Evolutionary conservation across 2,329 filamentous ascomycete species (phyloP).

Genomic region (Dissoconium aciculare): DNA sequence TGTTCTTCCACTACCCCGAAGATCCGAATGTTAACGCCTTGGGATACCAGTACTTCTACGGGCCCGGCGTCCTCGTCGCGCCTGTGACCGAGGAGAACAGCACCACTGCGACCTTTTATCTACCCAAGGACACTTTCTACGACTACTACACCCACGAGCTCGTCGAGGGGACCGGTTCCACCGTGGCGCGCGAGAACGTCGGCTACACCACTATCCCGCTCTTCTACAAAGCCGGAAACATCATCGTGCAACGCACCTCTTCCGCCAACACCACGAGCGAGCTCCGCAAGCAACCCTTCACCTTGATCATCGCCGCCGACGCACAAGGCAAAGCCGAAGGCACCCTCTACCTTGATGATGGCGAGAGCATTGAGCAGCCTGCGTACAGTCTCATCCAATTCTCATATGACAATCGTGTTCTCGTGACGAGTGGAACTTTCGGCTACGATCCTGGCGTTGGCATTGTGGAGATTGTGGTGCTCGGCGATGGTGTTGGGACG

Average conservation of each 20-base stretch:
- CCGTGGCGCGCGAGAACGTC: constrained; percentile 31
- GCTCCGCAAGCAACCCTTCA: constrained; percentile 51
- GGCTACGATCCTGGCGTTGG: constrained; percentile 31
- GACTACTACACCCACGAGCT: constrained; percentile 41
- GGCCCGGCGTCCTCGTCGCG: constrained; percentile 40
- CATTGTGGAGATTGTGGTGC: background rate
- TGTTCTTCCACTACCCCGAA: constrained; percentile 60
- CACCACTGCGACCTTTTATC: constrained; percentile 40
- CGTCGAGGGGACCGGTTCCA: constrained; percentile 30
- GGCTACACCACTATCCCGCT: constrained; percentile 46
- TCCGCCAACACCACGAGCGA: constrained; percentile 48
- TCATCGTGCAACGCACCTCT: constrained; percentile 45
- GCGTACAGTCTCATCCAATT: constrained; percentile 45
- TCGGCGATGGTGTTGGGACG: background rate
- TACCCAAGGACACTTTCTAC: constrained; percentile 45
- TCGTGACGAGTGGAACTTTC: constrained; percentile 40
- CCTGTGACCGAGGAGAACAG: constrained; percentile 40
- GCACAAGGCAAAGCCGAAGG: constrained; percentile 49
- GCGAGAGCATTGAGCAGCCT: constrained; percentile 48
- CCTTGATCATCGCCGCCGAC: constrained; percentile 53
- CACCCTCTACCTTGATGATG: constrained; percentile 63
- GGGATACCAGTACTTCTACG: constrained; percentile 45
- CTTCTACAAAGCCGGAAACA: constrained; percentile 49
- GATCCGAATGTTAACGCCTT: constrained; percentile 34
- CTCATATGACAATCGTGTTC: constrained; percentile 37